Evolutionary conservation across 306 rosid genomes (phyloP).

Genomic region (Fragaria iinumae): DNA sequence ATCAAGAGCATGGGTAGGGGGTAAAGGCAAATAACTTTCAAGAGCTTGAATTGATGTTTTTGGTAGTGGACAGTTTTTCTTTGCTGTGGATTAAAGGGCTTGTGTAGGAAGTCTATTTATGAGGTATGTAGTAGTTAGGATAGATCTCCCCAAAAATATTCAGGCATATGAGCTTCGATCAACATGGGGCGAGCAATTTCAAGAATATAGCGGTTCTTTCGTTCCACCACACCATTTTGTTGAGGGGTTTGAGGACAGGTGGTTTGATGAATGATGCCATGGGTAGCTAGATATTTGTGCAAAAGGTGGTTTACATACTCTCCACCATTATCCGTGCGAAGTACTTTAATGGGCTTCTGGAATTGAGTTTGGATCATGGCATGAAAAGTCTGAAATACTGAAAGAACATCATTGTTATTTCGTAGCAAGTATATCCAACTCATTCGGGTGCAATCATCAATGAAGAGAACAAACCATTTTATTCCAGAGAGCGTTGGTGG

Average conservation of each 20-base stretch:
- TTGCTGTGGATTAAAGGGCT: not conserved
- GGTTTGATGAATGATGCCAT: constrained; percentile 1
- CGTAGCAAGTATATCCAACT: not conserved
- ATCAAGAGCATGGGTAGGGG: not conserved
- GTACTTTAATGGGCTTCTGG: not conserved
- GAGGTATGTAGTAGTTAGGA: not conserved
- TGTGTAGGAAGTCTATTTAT: not conserved
- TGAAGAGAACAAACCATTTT: not conserved
- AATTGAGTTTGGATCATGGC: not conserved
- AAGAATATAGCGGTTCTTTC: not conserved
- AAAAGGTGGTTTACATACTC: not conserved
- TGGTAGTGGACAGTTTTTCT: not conserved
- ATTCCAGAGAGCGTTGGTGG: not conserved
- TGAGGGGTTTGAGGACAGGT: not conserved
- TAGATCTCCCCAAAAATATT: not conserved
- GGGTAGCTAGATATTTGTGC: not conserved
- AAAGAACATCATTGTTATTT: not conserved
- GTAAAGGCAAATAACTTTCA: not conserved
- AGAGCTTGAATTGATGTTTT: not conserved
- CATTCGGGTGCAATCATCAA: not conserved
- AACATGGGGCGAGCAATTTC: not conserved
- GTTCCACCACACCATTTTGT: not conserved
- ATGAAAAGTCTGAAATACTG: not conserved
- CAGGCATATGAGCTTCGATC: not conserved
- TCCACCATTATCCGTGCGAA: not conserved